Evolutionary conservation across 495 filamentous ascomycete species (phyloP), one percentile per base, ranked within the genome.

Genomic region (Podospora tetraspora): DNA sequence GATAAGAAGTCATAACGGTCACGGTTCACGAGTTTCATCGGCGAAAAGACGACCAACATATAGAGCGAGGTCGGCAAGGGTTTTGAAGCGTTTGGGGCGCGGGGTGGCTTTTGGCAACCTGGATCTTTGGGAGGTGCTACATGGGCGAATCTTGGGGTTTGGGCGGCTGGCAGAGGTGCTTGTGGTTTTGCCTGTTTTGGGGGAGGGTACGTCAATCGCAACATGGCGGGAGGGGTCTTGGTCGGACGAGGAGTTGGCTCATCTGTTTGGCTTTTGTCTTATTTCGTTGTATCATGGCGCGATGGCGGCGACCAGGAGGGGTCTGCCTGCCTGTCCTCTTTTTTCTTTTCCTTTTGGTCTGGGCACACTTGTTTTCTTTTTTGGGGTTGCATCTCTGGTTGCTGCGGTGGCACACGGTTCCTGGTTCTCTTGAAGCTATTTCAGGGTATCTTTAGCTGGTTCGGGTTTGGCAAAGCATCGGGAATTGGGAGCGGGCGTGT

Each of bases 21-120:
- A 79, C 70, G 77, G 77, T 70, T 76, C 66, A 78, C 76, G 77
- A 79, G 73, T 76, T 67, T 75, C 73, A 72, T 72, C 72, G 70
- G 72, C 71, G 68, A 76, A 78, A 77, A 72, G 68, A 70, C 71
- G 63, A 71, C 71, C 71, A 71, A 73, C 72, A 74, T 79, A 77
- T 79, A 79, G 77, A 79, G 68, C 73, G 72, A 74, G 67, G 64
- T 58, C 56, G 72, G 62, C 43, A 71, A 60, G 67, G 72, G 32
- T 68, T 70, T 71, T 69, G 68, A 27, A 63, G 57, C 52, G 63
- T 62, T 61, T 32, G 32, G 23, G 29, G 68, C 34, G n/a, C 16
- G n/a, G 52, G 63, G 62, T 29, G 30, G 57, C 21, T 23, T 67
- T 70, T 69, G 68, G 66, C 69, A 68, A 69, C 64, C 56, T 68